These are phyloP conservation scores for Kwoniella mangroviensis DNA, from an alignment of 768 basidiomycete genomes.

Conservation along the genomic window DNA sequence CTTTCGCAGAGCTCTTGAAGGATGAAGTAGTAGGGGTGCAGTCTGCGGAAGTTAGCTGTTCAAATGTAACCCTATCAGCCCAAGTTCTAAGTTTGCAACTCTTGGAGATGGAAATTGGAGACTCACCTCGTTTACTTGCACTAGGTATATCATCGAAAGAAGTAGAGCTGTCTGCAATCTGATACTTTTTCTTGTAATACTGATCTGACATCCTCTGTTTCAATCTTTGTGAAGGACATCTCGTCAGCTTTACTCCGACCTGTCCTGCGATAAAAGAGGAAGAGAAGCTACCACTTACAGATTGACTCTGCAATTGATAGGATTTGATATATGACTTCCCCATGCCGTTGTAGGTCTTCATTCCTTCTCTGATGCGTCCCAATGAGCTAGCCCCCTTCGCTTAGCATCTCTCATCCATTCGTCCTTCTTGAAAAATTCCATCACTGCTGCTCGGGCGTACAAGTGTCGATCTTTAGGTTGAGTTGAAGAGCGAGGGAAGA, in stretches of 20 bases:
- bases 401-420: conserved; percentile 8
- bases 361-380: background rate
- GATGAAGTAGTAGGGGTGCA: background rate
- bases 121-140: background rate
- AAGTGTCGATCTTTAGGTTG: conserved; percentile 2
- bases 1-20: background rate
- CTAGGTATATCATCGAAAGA: background rate
- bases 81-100: background rate
- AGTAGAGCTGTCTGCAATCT: background rate
- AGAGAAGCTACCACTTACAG: background rate
- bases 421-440: background rate
- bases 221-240: background rate
- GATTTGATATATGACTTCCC: conserved; percentile 1
- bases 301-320: background rate
- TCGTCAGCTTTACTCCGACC: no score
- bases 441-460: conserved; percentile 1
- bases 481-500: background rate
- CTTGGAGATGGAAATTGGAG: background rate
- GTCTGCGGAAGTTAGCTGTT: background rate
- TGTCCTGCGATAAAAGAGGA: background rate
- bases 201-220: background rate
- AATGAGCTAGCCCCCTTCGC: background rate
- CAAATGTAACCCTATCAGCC: background rate
- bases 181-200: background rate
- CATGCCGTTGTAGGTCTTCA: background rate